Percentiles rank a stretch among this genome's conserved stretches.
phyloP scores from a whole-genome alignment of 2,329 filamentous ascomycete genomes.

The Neofusicoccum parvum region DNA sequence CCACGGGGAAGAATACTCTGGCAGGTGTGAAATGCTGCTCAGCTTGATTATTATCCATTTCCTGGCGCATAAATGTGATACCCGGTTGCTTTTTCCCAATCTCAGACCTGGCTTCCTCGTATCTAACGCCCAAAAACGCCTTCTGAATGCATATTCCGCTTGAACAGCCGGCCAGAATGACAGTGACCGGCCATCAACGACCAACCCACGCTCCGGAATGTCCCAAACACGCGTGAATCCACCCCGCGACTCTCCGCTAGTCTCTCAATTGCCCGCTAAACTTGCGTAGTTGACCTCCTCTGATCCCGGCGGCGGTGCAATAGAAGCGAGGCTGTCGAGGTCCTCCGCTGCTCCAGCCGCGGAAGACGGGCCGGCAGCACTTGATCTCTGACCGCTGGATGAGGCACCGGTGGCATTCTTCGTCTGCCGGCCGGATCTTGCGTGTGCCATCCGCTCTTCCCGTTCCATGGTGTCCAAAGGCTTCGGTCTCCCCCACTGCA shows the following conservation, averaged over 20 bases:
- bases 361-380: conserved; percentile 36
- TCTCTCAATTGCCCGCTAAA: conserved; percentile 71
- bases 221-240: neutral
- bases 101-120: neutral
- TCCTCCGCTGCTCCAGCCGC: conserved; percentile 48
- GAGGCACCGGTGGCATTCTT: conserved; percentile 30
- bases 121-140: conserved; percentile 30
- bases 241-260: no score
- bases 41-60: conserved; percentile 26
- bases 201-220: neutral
- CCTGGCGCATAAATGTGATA: conserved; percentile 11
- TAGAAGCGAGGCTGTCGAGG: conserved; percentile 48
- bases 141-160: conserved; percentile 3
- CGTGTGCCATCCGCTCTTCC: conserved; percentile 79
- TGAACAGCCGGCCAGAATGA: neutral
- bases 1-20: conserved; percentile 46
- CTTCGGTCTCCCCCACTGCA: conserved; percentile 92
- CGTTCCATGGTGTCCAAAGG: conserved; percentile 89
- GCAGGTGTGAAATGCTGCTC: conserved; percentile 43
- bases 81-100: conserved; percentile 1
- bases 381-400: conserved; percentile 26
- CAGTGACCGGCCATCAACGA: conserved; percentile 29
- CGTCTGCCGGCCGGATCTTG: conserved; percentile 68
- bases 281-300: conserved; percentile 85
- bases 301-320: conserved; percentile 78